Conservation (phyloP, 164 flowering plant genomes). For the Brasenia schreberi region DNA sequence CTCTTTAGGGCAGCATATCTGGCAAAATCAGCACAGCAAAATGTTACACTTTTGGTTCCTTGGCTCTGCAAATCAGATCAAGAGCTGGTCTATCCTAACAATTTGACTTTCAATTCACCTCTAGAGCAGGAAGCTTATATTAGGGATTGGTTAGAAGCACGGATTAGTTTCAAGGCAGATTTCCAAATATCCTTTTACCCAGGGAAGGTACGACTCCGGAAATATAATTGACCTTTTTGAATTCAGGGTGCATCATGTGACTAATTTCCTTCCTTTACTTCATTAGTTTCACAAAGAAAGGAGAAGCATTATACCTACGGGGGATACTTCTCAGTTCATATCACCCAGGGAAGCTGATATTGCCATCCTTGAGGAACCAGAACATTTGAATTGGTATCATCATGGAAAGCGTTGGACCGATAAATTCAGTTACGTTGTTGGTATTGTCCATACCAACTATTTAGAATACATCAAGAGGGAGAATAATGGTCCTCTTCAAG, state of each 20-base stretch:
- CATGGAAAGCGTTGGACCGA: conserved; percentile 85
- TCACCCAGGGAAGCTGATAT: conserved; percentile 75
- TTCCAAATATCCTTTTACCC: conserved; percentile 91
- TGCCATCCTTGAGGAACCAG: conserved; percentile 83
- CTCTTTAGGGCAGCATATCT: conserved; percentile 93
- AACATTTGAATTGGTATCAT: conserved; percentile 76
- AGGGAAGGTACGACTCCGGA: conserved; percentile 58
- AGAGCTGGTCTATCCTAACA: conserved; percentile 83
- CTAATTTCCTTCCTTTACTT: conserved; percentile 1
- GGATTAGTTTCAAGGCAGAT: conserved; percentile 82
- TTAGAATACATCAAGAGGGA: conserved; percentile 71
- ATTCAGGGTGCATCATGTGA: background rate
- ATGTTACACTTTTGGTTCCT: conserved; percentile 90
- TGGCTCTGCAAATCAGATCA: conserved; percentile 95
- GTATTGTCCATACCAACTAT: conserved; percentile 73
- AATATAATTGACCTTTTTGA: background rate
- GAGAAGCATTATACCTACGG: conserved; percentile 71
- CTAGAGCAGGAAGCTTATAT: conserved; percentile 89
- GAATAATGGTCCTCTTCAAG: conserved; percentile 68
- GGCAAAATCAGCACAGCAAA: conserved; percentile 71
- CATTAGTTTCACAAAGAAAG: conserved; percentile 59
- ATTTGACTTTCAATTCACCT: conserved; percentile 69
- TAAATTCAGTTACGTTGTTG: conserved; percentile 77
- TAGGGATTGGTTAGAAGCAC: conserved; percentile 88
- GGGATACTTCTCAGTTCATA: conserved; percentile 71